phyloP scores from a whole-genome alignment of 2,329 filamentous ascomycete genomes.

The Calonectria pteridis region DNA sequence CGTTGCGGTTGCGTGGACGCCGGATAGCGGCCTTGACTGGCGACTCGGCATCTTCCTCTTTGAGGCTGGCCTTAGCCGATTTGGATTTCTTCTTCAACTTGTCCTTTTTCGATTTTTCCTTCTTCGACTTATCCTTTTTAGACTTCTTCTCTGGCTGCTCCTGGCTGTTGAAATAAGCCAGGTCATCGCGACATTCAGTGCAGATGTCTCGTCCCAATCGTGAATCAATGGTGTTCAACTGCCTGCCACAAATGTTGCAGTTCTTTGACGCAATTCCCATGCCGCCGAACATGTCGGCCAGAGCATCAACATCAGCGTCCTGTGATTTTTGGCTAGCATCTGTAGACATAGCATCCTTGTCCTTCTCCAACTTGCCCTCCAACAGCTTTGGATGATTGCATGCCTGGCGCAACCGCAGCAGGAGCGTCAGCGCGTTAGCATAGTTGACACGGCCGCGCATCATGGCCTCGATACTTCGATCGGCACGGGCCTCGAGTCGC shows the following conservation, averaged over 20 bases:
- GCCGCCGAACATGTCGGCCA: slow-evolving; percentile 88
- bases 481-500: slow-evolving; percentile 84
- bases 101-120: slow-evolving; percentile 26
- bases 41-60: slow-evolving; percentile 30
- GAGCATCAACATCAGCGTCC: slow-evolving; percentile 79
- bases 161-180: slow-evolving; percentile 71
- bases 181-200: slow-evolving; percentile 79
- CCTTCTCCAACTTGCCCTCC: slow-evolving; percentile 85
- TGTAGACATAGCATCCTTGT: slow-evolving; percentile 85
- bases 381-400: slow-evolving; percentile 95
- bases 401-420: slow-evolving; percentile 90
- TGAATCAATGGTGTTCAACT: slow-evolving; percentile 66
- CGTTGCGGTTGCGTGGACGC: slow-evolving; percentile 50
- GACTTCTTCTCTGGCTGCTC: slow-evolving; percentile 54
- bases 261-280: slow-evolving; percentile 82
- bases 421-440: slow-evolving; percentile 90
- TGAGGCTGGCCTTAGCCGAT: slow-evolving; percentile 21
- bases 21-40: slow-evolving; percentile 40
- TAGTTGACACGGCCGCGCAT: slow-evolving; percentile 89
- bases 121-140: slow-evolving; percentile 48
- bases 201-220: slow-evolving; percentile 67
- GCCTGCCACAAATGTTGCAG: slow-evolving; percentile 85
- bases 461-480: slow-evolving; percentile 89
- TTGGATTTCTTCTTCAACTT: slow-evolving; percentile 36
- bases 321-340: slow-evolving; percentile 67